Evolutionary conservation across 176 grass and related monocot genomes (phyloP), one percentile per base, ranked within the genome.

Genomic region (Tillandsia fasciculata): DNA sequence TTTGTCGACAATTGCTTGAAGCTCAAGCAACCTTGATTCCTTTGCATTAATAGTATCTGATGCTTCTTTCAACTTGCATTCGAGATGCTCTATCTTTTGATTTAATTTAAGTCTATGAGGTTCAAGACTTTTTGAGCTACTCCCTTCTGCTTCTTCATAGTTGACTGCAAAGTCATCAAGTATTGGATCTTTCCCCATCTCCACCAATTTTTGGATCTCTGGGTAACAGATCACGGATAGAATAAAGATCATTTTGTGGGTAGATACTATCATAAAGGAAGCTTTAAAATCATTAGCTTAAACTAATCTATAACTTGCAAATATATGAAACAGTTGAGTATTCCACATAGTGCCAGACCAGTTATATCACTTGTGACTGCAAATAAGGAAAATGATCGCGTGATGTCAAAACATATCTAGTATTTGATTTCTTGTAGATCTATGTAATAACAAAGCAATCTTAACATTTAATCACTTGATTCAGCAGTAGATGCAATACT

Each of bases 131-230:
- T 64, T 15, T 1, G 68, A 83, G 23, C 66, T 52, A 27, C 50
- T 83, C 70, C 73, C 67, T 75, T 77, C 85, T 50, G 68, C 71
- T 61, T 83, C 77, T 81, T 90, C 82, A 14, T 58, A 52, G 15
- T 48, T 33, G 49, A 3, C 66, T 66, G 82, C 77, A 49, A 63
- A 61, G 63, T 80, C 42, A 57, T 80, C 72, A 65, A 51, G 17
- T 7, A 1, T 72, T 13, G 69, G 47, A 14, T 72, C 89, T 74
- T 75, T 77, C 8, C 79, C 26, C 3, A 92, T 74, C 33, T 69
- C 69, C 11, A 27, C 59, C 48, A 83, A 20, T 3, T 83, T 92
- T 76, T 68, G 59, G 14, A 97, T 85, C 69, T 92, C 94, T 97
- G 77, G 66, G 78, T 63, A 54, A 67, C 63, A 49, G n/a, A 65